Evolutionary conservation across 1,139 yeast species (phyloP).

Genomic region (Kazachstania sp.): DNA sequence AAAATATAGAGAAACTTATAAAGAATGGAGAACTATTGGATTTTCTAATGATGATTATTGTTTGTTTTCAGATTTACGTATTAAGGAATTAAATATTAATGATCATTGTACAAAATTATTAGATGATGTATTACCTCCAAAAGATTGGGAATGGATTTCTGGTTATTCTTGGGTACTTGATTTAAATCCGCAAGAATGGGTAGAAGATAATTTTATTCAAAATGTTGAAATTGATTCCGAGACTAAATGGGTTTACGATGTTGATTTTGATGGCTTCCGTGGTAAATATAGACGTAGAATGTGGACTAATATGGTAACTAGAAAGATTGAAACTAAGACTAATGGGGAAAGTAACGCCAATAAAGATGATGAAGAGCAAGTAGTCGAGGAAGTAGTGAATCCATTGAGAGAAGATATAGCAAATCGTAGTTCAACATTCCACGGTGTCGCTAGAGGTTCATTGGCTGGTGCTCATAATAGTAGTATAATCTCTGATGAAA

Average conservation of each 20-base stretch:
- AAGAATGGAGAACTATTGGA: slow-evolving; percentile 55
- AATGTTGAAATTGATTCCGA: slow-evolving; percentile 54
- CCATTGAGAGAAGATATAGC: slow-evolving; percentile 13
- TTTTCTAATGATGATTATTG: slow-evolving; percentile 50
- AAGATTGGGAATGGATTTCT: slow-evolving; percentile 45
- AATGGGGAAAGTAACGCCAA: slow-evolving; percentile 1
- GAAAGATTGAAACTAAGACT: slow-evolving; percentile 10
- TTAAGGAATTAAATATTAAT: slow-evolving; percentile 22
- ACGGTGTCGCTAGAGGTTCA: slow-evolving; percentile 20
- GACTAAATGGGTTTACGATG: slow-evolving; percentile 75
- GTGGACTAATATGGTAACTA: slow-evolving; percentile 40
- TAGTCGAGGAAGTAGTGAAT: slow-evolving; percentile 13
- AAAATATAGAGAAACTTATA: slow-evolving; percentile 38
- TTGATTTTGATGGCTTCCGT: slow-evolving; percentile 23
- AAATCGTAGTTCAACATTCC: slow-evolving; percentile 7
- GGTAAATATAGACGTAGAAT: slow-evolving; percentile 43
- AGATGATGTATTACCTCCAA: slow-evolving; percentile 44
- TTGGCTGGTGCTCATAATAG: slow-evolving; percentile 15
- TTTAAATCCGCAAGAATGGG: slow-evolving; percentile 53
- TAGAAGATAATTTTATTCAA: slow-evolving; percentile 43
- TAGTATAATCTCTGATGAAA: slow-evolving; percentile 1
- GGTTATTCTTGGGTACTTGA: slow-evolving; percentile 51
- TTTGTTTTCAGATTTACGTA: slow-evolving; percentile 33
- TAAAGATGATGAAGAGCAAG: slow-evolving; percentile 6
- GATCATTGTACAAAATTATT: slow-evolving; percentile 28